Conservation (phyloP, 2,329 filamentous ascomycete genomes). For the Teratosphaeria nubilosa region DNA sequence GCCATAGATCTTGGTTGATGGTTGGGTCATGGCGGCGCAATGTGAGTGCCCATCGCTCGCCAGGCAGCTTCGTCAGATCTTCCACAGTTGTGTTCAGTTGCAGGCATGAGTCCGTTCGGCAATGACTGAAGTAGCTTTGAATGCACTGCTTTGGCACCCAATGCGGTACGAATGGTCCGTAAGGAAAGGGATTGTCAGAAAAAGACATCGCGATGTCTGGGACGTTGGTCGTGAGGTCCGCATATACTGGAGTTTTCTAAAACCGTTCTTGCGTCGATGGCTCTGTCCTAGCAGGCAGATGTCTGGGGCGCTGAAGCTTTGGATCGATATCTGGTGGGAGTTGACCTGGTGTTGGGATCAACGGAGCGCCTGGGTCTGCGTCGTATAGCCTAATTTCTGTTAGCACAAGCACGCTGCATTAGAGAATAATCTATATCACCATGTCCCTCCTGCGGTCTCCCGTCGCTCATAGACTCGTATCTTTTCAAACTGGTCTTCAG, state of each 20-base stretch:
- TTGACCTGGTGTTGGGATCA: constrained; percentile 32
- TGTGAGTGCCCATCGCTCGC: not conserved
- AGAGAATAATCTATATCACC: constrained; percentile 6
- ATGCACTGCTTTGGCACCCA: not conserved
- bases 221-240: constrained; percentile 45
- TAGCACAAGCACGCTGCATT: not conserved
- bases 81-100: not conserved
- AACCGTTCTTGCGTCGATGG: constrained; percentile 38
- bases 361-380: constrained; percentile 25
- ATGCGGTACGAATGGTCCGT: constrained; percentile 47
- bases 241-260: constrained; percentile 41
- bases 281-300: constrained; percentile 29
- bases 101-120: not conserved
- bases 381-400: constrained; percentile 34
- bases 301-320: constrained; percentile 33
- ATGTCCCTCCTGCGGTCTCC: constrained; percentile 25
- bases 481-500: constrained; percentile 22
- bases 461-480: constrained; percentile 27
- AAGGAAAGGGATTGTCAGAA: constrained; percentile 43
- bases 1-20: not conserved
- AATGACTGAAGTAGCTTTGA: not conserved
- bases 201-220: constrained; percentile 48
- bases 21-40: not conserved
- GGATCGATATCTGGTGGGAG: constrained; percentile 38
- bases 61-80: not conserved